These are phyloP conservation scores for Neonectria neomacrospora DNA, from an alignment of 2,329 filamentous ascomycete genomes.

Conservation along the genomic window DNA sequence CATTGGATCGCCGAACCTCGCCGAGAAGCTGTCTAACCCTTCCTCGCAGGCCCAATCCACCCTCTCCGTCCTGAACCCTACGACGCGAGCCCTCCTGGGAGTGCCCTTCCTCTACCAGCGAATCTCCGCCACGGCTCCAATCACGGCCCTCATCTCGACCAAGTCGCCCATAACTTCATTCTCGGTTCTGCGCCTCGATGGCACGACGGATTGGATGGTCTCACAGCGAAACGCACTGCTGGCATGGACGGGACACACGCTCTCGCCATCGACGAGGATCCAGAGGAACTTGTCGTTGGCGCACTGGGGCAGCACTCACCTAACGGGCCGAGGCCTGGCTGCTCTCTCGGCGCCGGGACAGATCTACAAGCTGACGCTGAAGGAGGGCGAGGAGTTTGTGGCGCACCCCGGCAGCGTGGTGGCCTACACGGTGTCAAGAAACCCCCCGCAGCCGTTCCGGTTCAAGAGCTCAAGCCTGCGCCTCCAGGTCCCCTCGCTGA, in stretches of 20 bases:
- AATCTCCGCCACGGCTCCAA: slow-evolving; percentile 85
- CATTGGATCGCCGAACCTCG: background rate
- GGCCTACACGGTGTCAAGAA: slow-evolving; percentile 83
- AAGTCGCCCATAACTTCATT: slow-evolving; percentile 90
- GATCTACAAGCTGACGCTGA: slow-evolving; percentile 85
- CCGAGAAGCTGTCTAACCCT: slow-evolving; percentile 4
- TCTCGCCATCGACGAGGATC: slow-evolving; percentile 79
- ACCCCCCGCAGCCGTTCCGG: slow-evolving; percentile 83
- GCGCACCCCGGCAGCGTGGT: slow-evolving; percentile 92
- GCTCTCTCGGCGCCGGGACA: slow-evolving; percentile 89
- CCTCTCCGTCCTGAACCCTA: slow-evolving; percentile 85
- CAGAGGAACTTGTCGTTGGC: slow-evolving; percentile 80
- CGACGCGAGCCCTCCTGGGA: slow-evolving; percentile 81
- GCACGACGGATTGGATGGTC: slow-evolving; percentile 94
- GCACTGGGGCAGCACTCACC: slow-evolving; percentile 90
- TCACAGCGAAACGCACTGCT: slow-evolving; percentile 87
- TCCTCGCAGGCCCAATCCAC: slow-evolving; percentile 80
- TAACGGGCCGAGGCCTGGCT: slow-evolving; percentile 88
- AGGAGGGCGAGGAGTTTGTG: slow-evolving; percentile 87
- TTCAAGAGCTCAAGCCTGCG: slow-evolving; percentile 81
- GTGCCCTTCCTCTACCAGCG: slow-evolving; percentile 96
- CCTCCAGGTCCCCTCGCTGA: slow-evolving; percentile 79
- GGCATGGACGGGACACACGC: slow-evolving; percentile 95
- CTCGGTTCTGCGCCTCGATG: slow-evolving; percentile 88
- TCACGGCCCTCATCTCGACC: slow-evolving; percentile 89